Percentiles rank a stretch among this genome's conserved stretches.
phyloP scores from a whole-genome alignment of 768 basidiomycete genomes.

The Tubosaeta sp. region DNA sequence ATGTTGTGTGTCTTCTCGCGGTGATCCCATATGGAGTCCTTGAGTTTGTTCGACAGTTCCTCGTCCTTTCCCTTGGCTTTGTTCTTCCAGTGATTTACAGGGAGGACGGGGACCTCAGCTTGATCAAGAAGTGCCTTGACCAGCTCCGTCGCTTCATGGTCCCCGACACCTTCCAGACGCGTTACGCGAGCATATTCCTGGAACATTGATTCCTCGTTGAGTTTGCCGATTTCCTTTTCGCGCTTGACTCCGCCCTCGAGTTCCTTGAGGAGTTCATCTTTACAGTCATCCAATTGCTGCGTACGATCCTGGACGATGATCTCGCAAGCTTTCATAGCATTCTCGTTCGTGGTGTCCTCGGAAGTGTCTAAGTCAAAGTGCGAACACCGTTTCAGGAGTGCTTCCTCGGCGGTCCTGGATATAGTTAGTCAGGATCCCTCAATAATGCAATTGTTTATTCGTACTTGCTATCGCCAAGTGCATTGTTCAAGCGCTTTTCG shows the following conservation, averaged over 20 bases:
- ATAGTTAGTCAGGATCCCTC: slow-evolving; percentile 1
- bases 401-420: slow-evolving; percentile 80
- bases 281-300: slow-evolving; percentile 76
- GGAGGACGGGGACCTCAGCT: slow-evolving; percentile 44
- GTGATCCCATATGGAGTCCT: slow-evolving; percentile 71
- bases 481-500: slow-evolving; percentile 81
- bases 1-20: slow-evolving; percentile 87
- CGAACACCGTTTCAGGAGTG: slow-evolving; percentile 90
- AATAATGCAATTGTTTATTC: slow-evolving; percentile 1
- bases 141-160: slow-evolving; percentile 67
- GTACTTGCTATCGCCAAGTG: slow-evolving; percentile 85
- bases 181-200: slow-evolving; percentile 70
- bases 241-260: slow-evolving; percentile 62
- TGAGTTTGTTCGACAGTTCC: slow-evolving; percentile 48
- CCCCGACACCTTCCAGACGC: slow-evolving; percentile 62
- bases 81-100: slow-evolving; percentile 34
- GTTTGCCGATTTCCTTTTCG: slow-evolving; percentile 63
- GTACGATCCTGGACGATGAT: slow-evolving; percentile 82
- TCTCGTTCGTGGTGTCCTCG: slow-evolving; percentile 44
- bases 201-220: slow-evolving; percentile 72
- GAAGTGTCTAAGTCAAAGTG: slow-evolving; percentile 85
- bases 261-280: slow-evolving; percentile 61
- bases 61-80: slow-evolving; percentile 52
- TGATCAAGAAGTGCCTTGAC: slow-evolving; percentile 57
- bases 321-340: slow-evolving; percentile 91